Conservation (phyloP, 2,329 filamentous ascomycete genomes). For the Beauveria sp. region DNA sequence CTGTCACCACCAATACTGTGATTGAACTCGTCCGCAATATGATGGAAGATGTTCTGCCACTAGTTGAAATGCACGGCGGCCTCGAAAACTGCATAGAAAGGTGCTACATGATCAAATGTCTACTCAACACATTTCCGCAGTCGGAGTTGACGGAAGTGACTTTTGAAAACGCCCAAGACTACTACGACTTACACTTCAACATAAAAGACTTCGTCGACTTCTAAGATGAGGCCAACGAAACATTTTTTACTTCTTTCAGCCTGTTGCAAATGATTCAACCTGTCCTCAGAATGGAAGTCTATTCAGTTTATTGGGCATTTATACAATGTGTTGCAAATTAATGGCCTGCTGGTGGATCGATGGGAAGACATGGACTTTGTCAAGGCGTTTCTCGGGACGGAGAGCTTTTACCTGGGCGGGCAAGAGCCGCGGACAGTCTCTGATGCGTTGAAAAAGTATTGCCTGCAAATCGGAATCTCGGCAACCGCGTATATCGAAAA, state of each 20-base stretch:
- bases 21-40: conserved; percentile 20
- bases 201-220: no score
- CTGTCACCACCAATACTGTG: conserved; percentile 24
- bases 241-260: conserved; percentile 17
- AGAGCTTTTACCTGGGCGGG: not conserved
- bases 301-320: not conserved
- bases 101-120: not conserved
- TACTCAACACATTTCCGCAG: not conserved
- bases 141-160: not conserved
- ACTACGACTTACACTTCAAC: no score
- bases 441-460: not conserved
- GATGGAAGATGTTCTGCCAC: not conserved
- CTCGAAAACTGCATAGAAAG: not conserved
- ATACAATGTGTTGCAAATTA: not conserved
- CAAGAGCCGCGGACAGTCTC: not conserved
- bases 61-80: not conserved
- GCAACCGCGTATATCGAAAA: not conserved
- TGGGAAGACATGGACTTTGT: conserved; percentile 1
- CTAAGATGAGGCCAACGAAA: conserved; percentile 20
- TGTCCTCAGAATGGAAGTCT: no score
- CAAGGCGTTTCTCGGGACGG: not conserved
- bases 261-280: no score
- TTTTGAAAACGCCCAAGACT: conserved; percentile 16
- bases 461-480: not conserved
- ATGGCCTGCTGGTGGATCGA: not conserved